Evolutionary conservation across 768 basidiomycete species (phyloP).

Genomic region (Rhodocollybia butyracea): DNA sequence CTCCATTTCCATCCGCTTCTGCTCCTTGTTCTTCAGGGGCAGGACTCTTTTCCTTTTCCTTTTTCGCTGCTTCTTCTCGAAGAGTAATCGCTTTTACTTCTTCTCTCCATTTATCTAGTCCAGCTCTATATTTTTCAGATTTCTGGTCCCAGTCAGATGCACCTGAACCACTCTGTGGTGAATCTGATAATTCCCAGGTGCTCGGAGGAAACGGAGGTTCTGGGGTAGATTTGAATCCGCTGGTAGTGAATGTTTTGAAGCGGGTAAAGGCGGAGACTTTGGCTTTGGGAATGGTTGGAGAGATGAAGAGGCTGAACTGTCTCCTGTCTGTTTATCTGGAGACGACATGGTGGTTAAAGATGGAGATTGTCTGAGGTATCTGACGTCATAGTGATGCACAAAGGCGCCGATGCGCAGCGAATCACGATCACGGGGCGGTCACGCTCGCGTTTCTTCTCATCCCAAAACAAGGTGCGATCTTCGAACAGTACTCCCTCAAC

Average conservation of each 20-base stretch:
- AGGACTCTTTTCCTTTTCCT: not conserved
- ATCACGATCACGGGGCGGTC: too few species aligned
- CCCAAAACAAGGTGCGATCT: too few species aligned
- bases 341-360: too few species aligned
- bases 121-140: slow-evolving; percentile 5
- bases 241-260: slow-evolving; percentile 30
- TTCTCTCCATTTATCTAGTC: slow-evolving; percentile 11
- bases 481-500: too few species aligned
- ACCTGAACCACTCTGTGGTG: slow-evolving; percentile 16
- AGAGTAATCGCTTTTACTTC: not conserved
- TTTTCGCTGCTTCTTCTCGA: not conserved
- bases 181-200: slow-evolving; percentile 42
- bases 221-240: slow-evolving; percentile 18
- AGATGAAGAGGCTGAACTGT: too few species aligned
- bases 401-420: too few species aligned
- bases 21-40: not conserved
- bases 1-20: not conserved
- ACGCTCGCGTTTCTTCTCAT: too few species aligned
- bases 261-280: slow-evolving; percentile 34
- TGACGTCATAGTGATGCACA: too few species aligned
- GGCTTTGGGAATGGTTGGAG: slow-evolving; percentile 21
- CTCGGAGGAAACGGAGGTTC: slow-evolving; percentile 38
- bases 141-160: slow-evolving; percentile 12
- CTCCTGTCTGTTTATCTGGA: too few species aligned
- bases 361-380: too few species aligned